phyloP scores from a whole-genome alignment of 331 rosid genomes.

The Stylosanthes scabra region DNA sequence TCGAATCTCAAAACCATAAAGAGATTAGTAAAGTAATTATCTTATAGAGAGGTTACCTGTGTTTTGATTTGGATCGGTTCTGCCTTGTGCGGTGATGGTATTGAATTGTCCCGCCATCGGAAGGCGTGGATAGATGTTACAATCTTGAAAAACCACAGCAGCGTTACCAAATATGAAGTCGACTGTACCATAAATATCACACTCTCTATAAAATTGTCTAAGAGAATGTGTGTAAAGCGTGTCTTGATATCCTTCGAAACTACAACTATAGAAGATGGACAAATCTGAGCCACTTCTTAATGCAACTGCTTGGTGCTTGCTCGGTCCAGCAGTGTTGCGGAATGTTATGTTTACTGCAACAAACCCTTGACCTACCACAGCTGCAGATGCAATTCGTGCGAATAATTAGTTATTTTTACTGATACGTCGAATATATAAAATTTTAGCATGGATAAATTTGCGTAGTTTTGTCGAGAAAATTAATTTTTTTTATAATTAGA shows the following conservation, averaged over 20 bases:
- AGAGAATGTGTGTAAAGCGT: conserved; percentile 67
- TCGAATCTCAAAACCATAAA: too few relatives aligned
- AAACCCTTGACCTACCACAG: conserved; percentile 61
- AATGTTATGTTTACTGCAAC: conserved; percentile 71
- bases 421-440: too few relatives aligned
- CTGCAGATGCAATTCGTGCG: conserved; percentile 39
- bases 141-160: conserved; percentile 67
- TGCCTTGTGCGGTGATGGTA: conserved; percentile 71
- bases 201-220: conserved; percentile 71
- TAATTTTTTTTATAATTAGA: too few relatives aligned
- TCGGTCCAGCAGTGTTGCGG: conserved; percentile 71
- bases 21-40: too few relatives aligned
- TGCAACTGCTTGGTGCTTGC: conserved; percentile 75
- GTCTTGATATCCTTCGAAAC: conserved; percentile 81
- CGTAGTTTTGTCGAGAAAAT: too few relatives aligned
- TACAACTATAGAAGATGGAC: conserved; percentile 69
- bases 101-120: conserved; percentile 64
- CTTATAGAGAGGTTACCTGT: background rate
- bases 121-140: conserved; percentile 65
- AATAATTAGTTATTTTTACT: background rate
- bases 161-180: conserved; percentile 81
- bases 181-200: conserved; percentile 70
- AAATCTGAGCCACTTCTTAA: conserved; percentile 62
- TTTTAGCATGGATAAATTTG: too few relatives aligned
- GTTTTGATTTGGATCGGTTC: conserved; percentile 71